Evolutionary conservation across 2,329 filamentous ascomycete genomes (phyloP), one percentile per base, ranked within the genome.

Genomic region (Stenocarpella maydis): DNA sequence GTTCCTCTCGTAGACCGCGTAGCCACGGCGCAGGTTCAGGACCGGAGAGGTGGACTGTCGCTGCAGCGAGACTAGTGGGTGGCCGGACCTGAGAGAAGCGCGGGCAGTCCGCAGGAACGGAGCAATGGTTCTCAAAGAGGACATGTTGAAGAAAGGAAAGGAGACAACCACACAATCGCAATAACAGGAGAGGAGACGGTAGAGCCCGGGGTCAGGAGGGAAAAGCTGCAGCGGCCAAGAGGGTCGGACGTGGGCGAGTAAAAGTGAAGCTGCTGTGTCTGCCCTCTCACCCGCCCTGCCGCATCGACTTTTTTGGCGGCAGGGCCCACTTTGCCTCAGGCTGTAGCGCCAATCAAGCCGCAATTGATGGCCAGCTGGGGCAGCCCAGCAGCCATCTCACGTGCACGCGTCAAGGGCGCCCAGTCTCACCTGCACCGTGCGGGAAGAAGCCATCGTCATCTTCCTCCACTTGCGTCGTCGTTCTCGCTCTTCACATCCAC

Each of bases 41-140:
- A 91, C 86, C 73, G 88, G 87, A 74, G 87, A 85, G 74, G 86
- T 86, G 78, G 88, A 89, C 81, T 90, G 87, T 77, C 88, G 87
- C 82, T 94, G 92, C 75, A 98, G 86, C 65, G 94, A 93, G 84
- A 92, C 95, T 79, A 88, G 82, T 75, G 87, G 85, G 80, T 86
- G 89, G 80, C 90, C 87, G 77, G 88, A 86, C 81, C 88, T 86
- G 78, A 96, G 85, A 76, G 92, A 90, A 76, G 88, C 86, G 78
- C 93, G 91, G 81, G 92, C 91, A 74, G 94, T 92, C 85, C 93
- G 92, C 83, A 96, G 82, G 78, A 97, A 90, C 77, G 93, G 91
- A 82, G 89, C 88, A 77, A 94, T 79, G 72, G 91, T 89, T 85
- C 94, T 90, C 80, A 94, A 88, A 79, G 96, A 90, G 82, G 94